Percentiles rank a stretch among this genome's conserved stretches.
Evolutionary conservation across 2,329 filamentous ascomycete genomes (phyloP).

Genomic region (Fusarium sp.): DNA sequence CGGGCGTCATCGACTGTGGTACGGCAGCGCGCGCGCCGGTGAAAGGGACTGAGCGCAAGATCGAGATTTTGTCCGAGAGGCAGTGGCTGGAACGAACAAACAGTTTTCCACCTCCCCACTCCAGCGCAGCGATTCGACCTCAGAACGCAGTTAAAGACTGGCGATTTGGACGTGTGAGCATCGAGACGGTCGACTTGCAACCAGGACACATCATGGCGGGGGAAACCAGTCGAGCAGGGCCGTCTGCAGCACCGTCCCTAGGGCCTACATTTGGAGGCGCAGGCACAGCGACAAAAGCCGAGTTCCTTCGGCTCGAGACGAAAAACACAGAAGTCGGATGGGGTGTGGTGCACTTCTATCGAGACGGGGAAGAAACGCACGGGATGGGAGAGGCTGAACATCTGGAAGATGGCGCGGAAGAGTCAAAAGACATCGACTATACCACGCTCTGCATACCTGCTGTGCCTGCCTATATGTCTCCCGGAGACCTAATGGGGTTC

Average conservation of each 20-base stretch:
- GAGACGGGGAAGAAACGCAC: slow-evolving; percentile 81
- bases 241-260: slow-evolving; percentile 63
- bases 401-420: slow-evolving; percentile 44
- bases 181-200: slow-evolving; percentile 83
- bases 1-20: slow-evolving; percentile 63
- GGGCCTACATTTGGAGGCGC: slow-evolving; percentile 67
- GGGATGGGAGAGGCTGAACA: slow-evolving; percentile 56
- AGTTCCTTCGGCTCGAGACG: slow-evolving; percentile 77
- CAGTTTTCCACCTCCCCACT: slow-evolving; percentile 57
- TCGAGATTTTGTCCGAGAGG: slow-evolving; percentile 53
- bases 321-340: slow-evolving; percentile 84
- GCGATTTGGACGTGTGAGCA: slow-evolving; percentile 81
- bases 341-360: slow-evolving; percentile 94
- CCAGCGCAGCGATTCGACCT: slow-evolving; percentile 58
- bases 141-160: slow-evolving; percentile 73
- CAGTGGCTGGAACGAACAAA: slow-evolving; percentile 55
- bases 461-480: slow-evolving; percentile 93
- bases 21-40: slow-evolving; percentile 49
- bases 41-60: slow-evolving; percentile 47
- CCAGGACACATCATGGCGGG: slow-evolving; percentile 48
- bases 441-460: slow-evolving; percentile 93
- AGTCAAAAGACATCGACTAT: slow-evolving; percentile 69
- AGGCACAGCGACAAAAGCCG: slow-evolving; percentile 84
- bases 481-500: slow-evolving; percentile 90
- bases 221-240: slow-evolving; percentile 55